Conservation (phyloP, 1,284 basidiomycete genomes). For the Vanrija pseudolonga region DNA sequence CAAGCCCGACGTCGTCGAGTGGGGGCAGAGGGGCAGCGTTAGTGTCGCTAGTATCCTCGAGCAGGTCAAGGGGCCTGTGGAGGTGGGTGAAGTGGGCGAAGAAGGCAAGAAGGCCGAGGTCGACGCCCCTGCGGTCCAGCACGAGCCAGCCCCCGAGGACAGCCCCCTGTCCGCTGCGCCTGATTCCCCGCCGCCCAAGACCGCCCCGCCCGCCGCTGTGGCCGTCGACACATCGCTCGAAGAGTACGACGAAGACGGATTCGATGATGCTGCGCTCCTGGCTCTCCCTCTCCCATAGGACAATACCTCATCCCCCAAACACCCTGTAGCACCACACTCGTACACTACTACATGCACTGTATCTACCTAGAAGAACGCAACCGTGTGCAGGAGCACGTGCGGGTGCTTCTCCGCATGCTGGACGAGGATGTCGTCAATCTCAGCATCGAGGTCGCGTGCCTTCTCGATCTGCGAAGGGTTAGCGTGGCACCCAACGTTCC, state of each 20-base stretch:
- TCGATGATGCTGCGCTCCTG: not conserved
- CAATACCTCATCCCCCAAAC: not conserved
- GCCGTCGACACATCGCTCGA: not conserved
- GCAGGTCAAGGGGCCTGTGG: slow-evolving; percentile 23
- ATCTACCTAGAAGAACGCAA: slow-evolving; percentile 68
- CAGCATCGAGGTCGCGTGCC: slow-evolving; percentile 80
- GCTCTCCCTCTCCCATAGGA: not conserved
- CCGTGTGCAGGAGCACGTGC: slow-evolving; percentile 85
- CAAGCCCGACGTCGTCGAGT: slow-evolving; percentile 47
- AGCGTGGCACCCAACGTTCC: not conserved
- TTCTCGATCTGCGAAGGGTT: slow-evolving; percentile 70
- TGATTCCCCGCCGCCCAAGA: slow-evolving; percentile 1
- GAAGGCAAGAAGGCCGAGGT: slow-evolving; percentile 4
- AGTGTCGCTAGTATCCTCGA: slow-evolving; percentile 42
- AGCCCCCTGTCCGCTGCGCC: not conserved
- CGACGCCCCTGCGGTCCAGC: no score
- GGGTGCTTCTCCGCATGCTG: slow-evolving; percentile 83
- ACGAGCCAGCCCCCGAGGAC: no score
- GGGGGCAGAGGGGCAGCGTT: slow-evolving; percentile 45
- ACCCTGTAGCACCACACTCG: no score
- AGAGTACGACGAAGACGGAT: slow-evolving; percentile 34
- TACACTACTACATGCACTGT: not conserved
- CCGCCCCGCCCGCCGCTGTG: not conserved
- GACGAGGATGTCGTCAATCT: slow-evolving; percentile 81
- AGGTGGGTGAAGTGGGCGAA: not conserved